Evolutionary conservation across 2,329 filamentous ascomycete species (phyloP), one percentile per base, ranked within the genome.

Genomic region (Stagonosporopsis cucurbitacearum): DNA sequence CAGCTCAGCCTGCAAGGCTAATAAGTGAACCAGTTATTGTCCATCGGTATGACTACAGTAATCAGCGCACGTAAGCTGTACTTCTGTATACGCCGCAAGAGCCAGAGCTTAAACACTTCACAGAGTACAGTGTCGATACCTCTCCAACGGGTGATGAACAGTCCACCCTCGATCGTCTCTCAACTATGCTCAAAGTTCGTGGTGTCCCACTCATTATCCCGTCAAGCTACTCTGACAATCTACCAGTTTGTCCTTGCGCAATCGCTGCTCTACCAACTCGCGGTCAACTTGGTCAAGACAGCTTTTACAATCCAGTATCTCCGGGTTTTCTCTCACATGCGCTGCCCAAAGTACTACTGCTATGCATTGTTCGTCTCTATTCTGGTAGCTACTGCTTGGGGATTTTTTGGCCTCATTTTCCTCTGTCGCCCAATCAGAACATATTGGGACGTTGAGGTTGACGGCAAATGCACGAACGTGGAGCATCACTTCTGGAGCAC

Each of bases 301-400:
- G 70, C 72, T 2, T 74, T 76, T 45, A 42, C 68, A 20, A 51
- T 68, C 19, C 69, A 75, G 50, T 75, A 75, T 54, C 39, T 69
- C 2, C 64, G 58, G 1, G 51, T 74, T 43, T 73, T 75, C 51
- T 57, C 58, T 12, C 46, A 54, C 2, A 35, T 58, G 3, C 47
- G 19, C 4, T 39, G 47, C 20, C 51, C 64, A 12, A 50, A 47
- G 0, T 53, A 40, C 22, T 26, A 37, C 19, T 71, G 68, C 54
- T 63, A 63, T 15, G 17, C 50, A 2, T 46, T 72, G 2, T 39
- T 71, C 1, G 9, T 67, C 4, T 13, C 68, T 8, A 58, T 66
- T 4, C 6, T 65, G 1, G 63, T 59, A n/a, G 63, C 63, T 1
- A 49, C 59, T 2, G 49, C 57, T 3, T 74, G 70, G 68, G 71